Conservation (phyloP, 1,284 basidiomycete genomes). For the Termitomyces sp. region DNA sequence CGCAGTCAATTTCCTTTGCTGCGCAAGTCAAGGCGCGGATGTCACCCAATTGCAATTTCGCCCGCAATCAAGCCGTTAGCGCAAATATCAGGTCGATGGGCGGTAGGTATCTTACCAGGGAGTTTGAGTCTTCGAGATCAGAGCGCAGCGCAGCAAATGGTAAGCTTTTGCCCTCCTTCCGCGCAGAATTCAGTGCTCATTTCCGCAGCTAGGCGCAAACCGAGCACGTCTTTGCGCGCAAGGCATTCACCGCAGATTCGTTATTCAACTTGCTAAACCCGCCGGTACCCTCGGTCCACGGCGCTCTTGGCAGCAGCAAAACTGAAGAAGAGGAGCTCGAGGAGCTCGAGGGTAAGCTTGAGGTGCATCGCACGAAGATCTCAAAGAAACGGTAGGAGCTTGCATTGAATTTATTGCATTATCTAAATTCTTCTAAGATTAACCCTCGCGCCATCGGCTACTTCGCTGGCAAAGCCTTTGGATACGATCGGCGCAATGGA, state of each 20-base stretch:
- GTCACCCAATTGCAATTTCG: too few species aligned
- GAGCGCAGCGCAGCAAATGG: constrained; percentile 99
- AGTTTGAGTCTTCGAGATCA: constrained; percentile 98
- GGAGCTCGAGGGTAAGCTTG: constrained; percentile 88
- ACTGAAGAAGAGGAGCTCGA: constrained; percentile 84
- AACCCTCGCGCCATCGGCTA: constrained; percentile 93
- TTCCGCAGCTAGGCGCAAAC: constrained; percentile 70
- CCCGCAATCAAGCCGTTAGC: too few species aligned
- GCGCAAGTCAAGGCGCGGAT: too few species aligned
- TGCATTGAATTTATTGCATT: neutral
- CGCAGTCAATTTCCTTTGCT: too few species aligned
- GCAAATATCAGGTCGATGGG: constrained; percentile 95
- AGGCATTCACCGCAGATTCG: constrained; percentile 82
- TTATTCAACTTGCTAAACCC: constrained; percentile 98
- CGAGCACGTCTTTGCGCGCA: constrained; percentile 88
- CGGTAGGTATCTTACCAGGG: constrained; percentile 96
- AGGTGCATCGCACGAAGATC: constrained; percentile 96
- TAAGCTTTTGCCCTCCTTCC: constrained; percentile 32
- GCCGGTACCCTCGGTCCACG: constrained; percentile 68
- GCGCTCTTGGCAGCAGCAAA: constrained; percentile 69
- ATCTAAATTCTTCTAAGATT: constrained; percentile 45
- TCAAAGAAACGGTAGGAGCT: constrained; percentile 82
- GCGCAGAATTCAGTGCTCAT: neutral
- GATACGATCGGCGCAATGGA: too few species aligned
- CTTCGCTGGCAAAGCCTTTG: constrained; percentile 90